A percentile compares a stretch with the other conserved stretches of the same genome.
phyloP scores from a whole-genome alignment of 768 basidiomycete species.

The Rhodotorula babjevae region DNA sequence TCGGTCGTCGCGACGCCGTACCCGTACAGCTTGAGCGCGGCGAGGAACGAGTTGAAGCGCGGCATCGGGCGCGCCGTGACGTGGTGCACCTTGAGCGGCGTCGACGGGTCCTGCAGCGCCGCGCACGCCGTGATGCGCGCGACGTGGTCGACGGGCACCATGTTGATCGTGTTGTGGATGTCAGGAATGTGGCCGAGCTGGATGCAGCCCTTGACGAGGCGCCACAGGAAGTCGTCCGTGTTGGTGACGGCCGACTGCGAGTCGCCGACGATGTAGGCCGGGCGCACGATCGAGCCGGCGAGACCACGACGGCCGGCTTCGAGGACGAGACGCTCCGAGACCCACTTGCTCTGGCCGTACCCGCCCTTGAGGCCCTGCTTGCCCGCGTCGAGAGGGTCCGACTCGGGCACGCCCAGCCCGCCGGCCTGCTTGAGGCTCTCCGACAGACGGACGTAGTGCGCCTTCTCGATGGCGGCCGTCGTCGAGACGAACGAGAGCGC shows the following conservation, averaged over 20 bases:
- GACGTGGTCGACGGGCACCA: slow-evolving; percentile 96
- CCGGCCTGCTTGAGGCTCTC: slow-evolving; percentile 58
- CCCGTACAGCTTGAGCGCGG: slow-evolving; percentile 69
- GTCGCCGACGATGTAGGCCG: slow-evolving; percentile 94
- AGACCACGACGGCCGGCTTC: slow-evolving; percentile 85
- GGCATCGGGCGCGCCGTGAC: slow-evolving; percentile 79
- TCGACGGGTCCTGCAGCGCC: slow-evolving; percentile 55
- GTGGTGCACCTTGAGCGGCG: slow-evolving; percentile 63
- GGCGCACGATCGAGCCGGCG: slow-evolving; percentile 77
- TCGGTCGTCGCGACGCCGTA: slow-evolving; percentile 73
- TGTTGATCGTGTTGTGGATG: slow-evolving; percentile 96
- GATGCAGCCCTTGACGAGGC: slow-evolving; percentile 94
- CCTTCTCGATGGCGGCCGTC: slow-evolving; percentile 88
- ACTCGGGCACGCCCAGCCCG: slow-evolving; percentile 69
- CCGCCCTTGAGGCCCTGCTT: slow-evolving; percentile 71
- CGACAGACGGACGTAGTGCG: slow-evolving; percentile 80
- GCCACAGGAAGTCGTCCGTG: slow-evolving; percentile 98
- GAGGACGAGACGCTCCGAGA: slow-evolving; percentile 86
- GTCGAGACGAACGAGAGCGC: slow-evolving; percentile 84
- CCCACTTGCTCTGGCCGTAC: slow-evolving; percentile 98
- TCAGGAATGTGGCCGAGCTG: slow-evolving; percentile 95
- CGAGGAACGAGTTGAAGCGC: slow-evolving; percentile 81
- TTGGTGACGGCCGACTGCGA: slow-evolving; percentile 87
- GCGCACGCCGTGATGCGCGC: slow-evolving; percentile 74
- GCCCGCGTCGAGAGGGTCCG: slow-evolving; percentile 82